Conservation (phyloP, 352 stramenopile species). For the Phytophthora boehmeriae region DNA sequence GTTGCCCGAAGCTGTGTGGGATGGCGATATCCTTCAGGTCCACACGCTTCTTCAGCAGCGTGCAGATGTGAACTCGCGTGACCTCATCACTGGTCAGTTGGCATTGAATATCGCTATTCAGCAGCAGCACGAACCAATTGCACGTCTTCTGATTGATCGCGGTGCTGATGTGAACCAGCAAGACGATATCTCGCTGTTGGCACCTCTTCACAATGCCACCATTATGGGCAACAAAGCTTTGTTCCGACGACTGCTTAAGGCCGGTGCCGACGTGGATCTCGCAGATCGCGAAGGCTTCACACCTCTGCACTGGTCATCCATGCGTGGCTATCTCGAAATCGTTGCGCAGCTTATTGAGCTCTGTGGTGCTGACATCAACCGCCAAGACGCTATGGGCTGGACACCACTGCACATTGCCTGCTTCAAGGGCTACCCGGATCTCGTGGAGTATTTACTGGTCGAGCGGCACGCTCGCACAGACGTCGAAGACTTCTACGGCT, state of each 20-base stretch:
- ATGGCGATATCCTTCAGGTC: constrained; percentile 79
- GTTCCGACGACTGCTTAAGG: constrained; percentile 59
- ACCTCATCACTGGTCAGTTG: constrained; percentile 56
- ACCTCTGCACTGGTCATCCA: constrained; percentile 65
- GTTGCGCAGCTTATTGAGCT: constrained; percentile 67
- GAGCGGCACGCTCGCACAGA: constrained; percentile 47
- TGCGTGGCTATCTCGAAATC: constrained; percentile 80
- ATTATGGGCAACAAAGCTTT: constrained; percentile 88
- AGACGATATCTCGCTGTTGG: constrained; percentile 57
- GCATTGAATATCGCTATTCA: constrained; percentile 80
- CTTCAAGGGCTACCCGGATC: constrained; percentile 70
- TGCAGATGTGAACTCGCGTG: constrained; percentile 60
- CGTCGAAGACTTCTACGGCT: constrained; percentile 70
- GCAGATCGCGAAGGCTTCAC: constrained; percentile 64
- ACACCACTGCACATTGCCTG: constrained; percentile 74
- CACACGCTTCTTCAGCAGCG: constrained; percentile 58
- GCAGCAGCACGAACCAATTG: constrained; percentile 76
- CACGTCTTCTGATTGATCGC: constrained; percentile 71
- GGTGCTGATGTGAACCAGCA: constrained; percentile 70
- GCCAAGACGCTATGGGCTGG: constrained; percentile 68
- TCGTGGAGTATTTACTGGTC: constrained; percentile 76
- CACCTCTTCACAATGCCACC: constrained; percentile 74
- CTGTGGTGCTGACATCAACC: constrained; percentile 59
- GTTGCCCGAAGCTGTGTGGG: constrained; percentile 71
- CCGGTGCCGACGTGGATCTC: constrained; percentile 60